These are phyloP conservation scores for Thelonectria discophora DNA, from an alignment of 2,329 filamentous ascomycete species.

Conservation along the genomic window DNA sequence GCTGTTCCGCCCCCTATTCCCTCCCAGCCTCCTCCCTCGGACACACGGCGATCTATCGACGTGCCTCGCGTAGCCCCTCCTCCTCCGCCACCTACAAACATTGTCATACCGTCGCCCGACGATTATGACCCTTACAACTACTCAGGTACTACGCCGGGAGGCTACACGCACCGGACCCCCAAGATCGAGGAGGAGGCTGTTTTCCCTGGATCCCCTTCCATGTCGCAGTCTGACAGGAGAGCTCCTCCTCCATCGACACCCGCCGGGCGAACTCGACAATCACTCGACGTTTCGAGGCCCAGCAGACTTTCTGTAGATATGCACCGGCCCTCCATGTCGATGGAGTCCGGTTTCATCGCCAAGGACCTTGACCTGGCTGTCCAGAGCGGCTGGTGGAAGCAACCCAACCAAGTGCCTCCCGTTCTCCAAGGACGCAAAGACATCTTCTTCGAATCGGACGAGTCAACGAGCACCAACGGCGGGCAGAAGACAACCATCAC, in stretches of 20 bases:
- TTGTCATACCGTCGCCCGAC: conserved; percentile 61
- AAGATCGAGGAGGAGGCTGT: conserved; percentile 58
- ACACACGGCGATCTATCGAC: conserved; percentile 72
- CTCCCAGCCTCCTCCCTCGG: conserved; percentile 63
- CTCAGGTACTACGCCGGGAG: conserved; percentile 46
- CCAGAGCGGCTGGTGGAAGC: conserved; percentile 86
- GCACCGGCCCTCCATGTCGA: conserved; percentile 74
- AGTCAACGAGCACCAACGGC: conserved; percentile 74
- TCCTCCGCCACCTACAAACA: conserved; percentile 67
- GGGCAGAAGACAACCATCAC: conserved; percentile 76
- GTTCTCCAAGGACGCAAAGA: conserved; percentile 84
- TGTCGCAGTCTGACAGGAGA: conserved; percentile 57
- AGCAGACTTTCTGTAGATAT: conserved; percentile 76
- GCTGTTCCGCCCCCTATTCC: conserved; percentile 73
- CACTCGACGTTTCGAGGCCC: conserved; percentile 50
- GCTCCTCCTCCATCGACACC: conserved; percentile 51
- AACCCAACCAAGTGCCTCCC: conserved; percentile 81
- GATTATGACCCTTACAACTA: conserved; percentile 77
- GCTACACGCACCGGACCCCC: conserved; percentile 48
- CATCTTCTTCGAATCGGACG: conserved; percentile 82
- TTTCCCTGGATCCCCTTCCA: conserved; percentile 58
- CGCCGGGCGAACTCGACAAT: conserved; percentile 44
- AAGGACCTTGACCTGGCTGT: conserved; percentile 83
- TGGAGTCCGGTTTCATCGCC: conserved; percentile 86
- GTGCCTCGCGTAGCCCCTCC: conserved; percentile 75